Evolutionary conservation across 352 stramenopile species (phyloP), one percentile per base, ranked within the genome.

Genomic region (Pythium brassicae): DNA sequence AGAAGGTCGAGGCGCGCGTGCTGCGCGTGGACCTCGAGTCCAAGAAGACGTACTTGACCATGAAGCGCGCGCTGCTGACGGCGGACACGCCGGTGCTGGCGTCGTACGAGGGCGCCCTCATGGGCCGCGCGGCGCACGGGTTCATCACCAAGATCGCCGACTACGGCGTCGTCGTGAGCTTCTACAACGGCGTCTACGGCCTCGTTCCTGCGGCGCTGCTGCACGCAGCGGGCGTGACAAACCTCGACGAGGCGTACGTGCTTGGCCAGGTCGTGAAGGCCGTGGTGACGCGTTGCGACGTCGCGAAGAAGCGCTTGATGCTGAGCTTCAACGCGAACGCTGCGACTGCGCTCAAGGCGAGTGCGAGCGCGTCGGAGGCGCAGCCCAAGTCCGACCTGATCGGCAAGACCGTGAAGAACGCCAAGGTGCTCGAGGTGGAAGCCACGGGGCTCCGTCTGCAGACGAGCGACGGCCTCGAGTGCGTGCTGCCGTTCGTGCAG

Each of bases 121-220:
- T 85, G 11, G 89, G 86, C 10, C 63, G 82, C 34, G 66, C 96
- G 6, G 80, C 77, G 3, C 82, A 91, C 52, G 95, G 96, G 15
- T 98, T 96, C 68, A 87, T 99, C 54, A 97, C 92, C 19, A 98
- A 96, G 64, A 88, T 98, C 42, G 91, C 94, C 55, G 77, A 96
- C 23, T 92, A 88, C 55, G 92, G 93, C 23, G 71, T 99, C 17
- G 93, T 94, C 55, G 90, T 99, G 26, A 98, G 83, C 42, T 99
- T 99, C 65, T 98, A 95, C 81, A 96, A 97, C 66, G 92, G 93
- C 53, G 91, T 98, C 25, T 96, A 98, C 65, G 96, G 96, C 26
- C 70, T 96, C 32, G 90, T 98, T 7, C 89, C 86, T 0, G 88
- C 89, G 3, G 81, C 76, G 43, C 80, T 94, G 56, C 67, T 99